A percentile compares a stretch with the other conserved stretches of the same genome.
phyloP scores from a whole-genome alignment of 192 early-diverging fungal genomes.

The Piromyces finnis region DNA sequence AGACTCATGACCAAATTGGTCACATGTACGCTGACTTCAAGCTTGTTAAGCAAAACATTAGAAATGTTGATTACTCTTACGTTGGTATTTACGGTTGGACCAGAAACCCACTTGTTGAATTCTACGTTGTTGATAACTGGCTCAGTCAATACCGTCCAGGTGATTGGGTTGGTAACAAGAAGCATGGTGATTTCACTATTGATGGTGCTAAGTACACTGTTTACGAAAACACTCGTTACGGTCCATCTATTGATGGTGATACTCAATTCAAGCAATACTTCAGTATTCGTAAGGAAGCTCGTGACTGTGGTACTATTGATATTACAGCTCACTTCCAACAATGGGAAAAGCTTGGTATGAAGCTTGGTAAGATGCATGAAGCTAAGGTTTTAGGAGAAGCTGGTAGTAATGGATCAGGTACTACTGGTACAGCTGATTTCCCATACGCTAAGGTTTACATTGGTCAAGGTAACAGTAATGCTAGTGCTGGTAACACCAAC shows the following conservation, averaged over 20 bases:
- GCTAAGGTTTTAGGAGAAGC: neutral
- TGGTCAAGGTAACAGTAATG: neutral
- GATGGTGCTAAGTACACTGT: neutral
- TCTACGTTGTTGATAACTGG: neutral
- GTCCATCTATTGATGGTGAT: neutral
- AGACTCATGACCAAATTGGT: neutral
- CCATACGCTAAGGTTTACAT: neutral
- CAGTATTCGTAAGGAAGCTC: neutral
- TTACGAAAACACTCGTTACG: neutral
- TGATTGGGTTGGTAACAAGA: neutral
- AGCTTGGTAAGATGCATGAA: neutral
- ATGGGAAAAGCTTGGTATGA: neutral
- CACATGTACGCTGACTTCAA: neutral
- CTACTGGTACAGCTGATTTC: neutral
- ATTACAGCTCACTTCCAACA: neutral
- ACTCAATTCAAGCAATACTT: neutral
- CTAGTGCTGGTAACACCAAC: too few species aligned
- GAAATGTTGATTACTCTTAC: neutral
- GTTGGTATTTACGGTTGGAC: neutral
- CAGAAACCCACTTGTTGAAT: neutral
- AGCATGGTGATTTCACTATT: neutral
- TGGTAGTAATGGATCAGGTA: neutral
- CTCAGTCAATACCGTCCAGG: neutral
- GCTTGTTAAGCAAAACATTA: neutral
- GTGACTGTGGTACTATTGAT: neutral